phyloP scores from a whole-genome alignment of 345 rosid species.

The Syzygium oleosum region DNA sequence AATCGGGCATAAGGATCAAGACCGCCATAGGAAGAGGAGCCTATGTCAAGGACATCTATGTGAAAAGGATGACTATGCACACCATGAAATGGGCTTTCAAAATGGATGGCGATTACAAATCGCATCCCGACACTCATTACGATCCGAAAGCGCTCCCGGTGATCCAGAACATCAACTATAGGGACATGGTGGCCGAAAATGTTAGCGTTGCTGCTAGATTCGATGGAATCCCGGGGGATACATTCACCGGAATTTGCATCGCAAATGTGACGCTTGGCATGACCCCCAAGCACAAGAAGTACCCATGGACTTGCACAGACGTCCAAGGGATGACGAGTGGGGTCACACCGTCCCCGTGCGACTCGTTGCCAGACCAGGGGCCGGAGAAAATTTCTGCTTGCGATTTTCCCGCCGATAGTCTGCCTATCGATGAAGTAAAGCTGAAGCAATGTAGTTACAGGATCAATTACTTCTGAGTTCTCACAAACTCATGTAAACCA shows the following conservation, averaged over 20 bases:
- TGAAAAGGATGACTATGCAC: constrained; percentile 10
- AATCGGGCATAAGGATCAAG: constrained; percentile 11
- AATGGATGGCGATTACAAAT: constrained; percentile 16
- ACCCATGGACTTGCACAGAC: constrained; percentile 13
- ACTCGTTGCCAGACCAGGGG: constrained; percentile 8
- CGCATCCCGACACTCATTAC: constrained; percentile 11
- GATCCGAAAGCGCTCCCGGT: constrained; percentile 13
- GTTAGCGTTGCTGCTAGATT: constrained; percentile 9
- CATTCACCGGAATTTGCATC: constrained; percentile 6
- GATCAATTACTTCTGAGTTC: neutral
- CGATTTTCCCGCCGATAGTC: constrained; percentile 3
- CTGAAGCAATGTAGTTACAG: constrained; percentile 5
- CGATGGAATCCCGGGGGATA: constrained; percentile 2
- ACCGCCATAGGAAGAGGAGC: constrained; percentile 17
- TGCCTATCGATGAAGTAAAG: constrained; percentile 8
- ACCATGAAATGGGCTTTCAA: constrained; percentile 19
- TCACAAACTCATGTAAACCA: neutral
- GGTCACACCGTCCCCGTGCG: constrained; percentile 9
- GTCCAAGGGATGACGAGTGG: constrained; percentile 16
- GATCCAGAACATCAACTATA: constrained; percentile 11
- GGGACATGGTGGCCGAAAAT: constrained; percentile 10
- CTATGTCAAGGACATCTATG: constrained; percentile 14
- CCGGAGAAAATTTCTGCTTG: constrained; percentile 5
- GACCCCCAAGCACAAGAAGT: constrained; percentile 9
- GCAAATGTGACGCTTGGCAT: constrained; percentile 10